Base-by-base conservation (phyloP, 2,329 filamentous ascomycete species). In the Cercospora sp. region DNA sequence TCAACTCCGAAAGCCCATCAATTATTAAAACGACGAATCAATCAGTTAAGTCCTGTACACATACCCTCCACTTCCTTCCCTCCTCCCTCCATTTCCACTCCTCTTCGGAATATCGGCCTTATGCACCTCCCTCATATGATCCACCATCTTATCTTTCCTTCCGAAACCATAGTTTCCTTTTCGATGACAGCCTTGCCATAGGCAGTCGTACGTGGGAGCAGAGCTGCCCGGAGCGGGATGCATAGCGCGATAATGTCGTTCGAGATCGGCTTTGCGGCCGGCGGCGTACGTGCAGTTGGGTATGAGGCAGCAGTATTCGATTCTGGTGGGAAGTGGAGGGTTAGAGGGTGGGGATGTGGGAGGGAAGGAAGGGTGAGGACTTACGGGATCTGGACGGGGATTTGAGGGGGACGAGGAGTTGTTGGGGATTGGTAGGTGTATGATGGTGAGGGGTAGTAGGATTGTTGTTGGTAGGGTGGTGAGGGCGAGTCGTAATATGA, bases 81-180 rank as follows among this genome's bases (percentile, higher is more conserved):
- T 24, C 8, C 51, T n/a, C 6, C 63, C 32, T 21, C 45, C 18
- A 53, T 61, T 26, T 4, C 28, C 26, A 12, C 24, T 45, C 10
- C 65, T 65, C 73, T 82, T 82, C 18, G 79, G 80, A 51, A 82
- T 80, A 60, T 84, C 79, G 57, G 82, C 76, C 65, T 84, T 81
- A 73, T 89, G 87, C 68, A 83, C 86, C 53, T 85, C 85, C 63
- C 87, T 79, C 63, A 85, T 75, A 74, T 89, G 87, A 73, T 88
- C 87, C 45, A 81, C 81, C 49, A 87, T 79, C 73, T 89, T 87
- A 72, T 89, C 87, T 63, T 82, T 80, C 5, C 87, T 81, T 4
- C 84, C 84, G 72, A 88, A 89, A 0, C 86, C 86, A 68, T 81
- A 78, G 49, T 70, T 74, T 5, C 84, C 85, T 18, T 51, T 58